phyloP scores from a whole-genome alignment of 2,329 filamentous ascomycete genomes.

The Penicillium sp. region DNA sequence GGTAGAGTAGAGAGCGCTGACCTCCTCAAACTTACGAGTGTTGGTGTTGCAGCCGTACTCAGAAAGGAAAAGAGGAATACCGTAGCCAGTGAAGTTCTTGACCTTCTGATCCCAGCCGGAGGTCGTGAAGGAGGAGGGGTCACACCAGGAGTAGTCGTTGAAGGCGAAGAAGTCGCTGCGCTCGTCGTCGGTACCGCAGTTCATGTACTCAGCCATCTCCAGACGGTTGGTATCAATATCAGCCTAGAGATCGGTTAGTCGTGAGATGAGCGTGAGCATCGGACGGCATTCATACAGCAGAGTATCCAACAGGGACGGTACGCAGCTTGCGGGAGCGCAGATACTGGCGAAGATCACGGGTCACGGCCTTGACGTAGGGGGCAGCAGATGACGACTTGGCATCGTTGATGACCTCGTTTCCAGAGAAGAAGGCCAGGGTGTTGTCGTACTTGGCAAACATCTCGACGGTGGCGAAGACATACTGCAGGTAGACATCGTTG shows the following conservation, averaged over 20 bases:
- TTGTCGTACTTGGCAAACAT: constrained; percentile 79
- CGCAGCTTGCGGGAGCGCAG: constrained; percentile 62
- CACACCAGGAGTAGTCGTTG: constrained; percentile 78
- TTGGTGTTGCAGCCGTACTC: constrained; percentile 90
- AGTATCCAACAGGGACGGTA: constrained; percentile 70
- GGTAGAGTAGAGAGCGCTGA: constrained; percentile 71
- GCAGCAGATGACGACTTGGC: constrained; percentile 62
- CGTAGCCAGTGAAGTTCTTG: constrained; percentile 79
- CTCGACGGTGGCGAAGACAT: constrained; percentile 84
- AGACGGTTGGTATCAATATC: constrained; percentile 82
- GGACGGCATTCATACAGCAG: constrained; percentile 37
- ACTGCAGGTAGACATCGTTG: constrained; percentile 81
- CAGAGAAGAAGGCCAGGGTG: constrained; percentile 81
- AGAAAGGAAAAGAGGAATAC: constrained; percentile 87
- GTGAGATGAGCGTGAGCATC: neutral
- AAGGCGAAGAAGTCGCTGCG: constrained; percentile 86
- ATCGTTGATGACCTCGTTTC: constrained; percentile 77
- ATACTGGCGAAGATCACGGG: constrained; percentile 72
- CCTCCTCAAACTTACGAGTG: constrained; percentile 76
- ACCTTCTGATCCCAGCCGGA: constrained; percentile 89
- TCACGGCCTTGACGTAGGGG: constrained; percentile 74
- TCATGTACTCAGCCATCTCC: constrained; percentile 88
- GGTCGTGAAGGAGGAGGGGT: constrained; percentile 69
- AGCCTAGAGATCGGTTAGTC: constrained; percentile 43
- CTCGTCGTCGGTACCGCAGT: constrained; percentile 80